Conservation (phyloP, 2,329 filamentous ascomycete genomes). For the Aspergillus sclerotialis region DNA sequence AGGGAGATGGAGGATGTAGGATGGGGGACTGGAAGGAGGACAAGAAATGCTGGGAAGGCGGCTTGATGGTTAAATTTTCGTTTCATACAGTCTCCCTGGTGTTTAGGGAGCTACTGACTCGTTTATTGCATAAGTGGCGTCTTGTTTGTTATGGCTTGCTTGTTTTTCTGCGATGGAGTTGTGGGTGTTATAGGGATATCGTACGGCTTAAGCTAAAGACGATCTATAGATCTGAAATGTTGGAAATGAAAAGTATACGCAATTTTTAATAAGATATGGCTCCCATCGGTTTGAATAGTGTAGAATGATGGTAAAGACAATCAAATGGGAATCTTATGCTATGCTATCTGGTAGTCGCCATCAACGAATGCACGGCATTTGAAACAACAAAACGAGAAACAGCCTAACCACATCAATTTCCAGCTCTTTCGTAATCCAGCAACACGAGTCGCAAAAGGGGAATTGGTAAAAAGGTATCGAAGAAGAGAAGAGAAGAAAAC, state of each 20-base stretch:
- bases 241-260: no score
- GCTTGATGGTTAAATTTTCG: no score
- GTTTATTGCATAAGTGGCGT: constrained; percentile 4
- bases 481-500: constrained; percentile 2
- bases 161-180: background rate
- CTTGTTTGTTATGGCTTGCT: background rate
- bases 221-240: background rate
- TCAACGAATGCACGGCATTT: background rate
- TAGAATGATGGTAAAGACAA: background rate
- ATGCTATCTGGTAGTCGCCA: background rate
- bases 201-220: background rate
- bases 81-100: no score
- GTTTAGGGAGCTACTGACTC: no score
- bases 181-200: background rate
- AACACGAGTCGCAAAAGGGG: background rate
- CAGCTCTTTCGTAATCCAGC: background rate
- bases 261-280: no score
- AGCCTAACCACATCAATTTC: no score
- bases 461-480: background rate
- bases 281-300: no score
- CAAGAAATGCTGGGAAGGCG: constrained; percentile 22
- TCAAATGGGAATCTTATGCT: background rate
- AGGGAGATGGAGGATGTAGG: constrained; percentile 26
- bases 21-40: constrained; percentile 29
- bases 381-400: background rate